Conservation (phyloP, 2,329 filamentous ascomycete genomes). For the Colletotrichum orchidophilum region DNA sequence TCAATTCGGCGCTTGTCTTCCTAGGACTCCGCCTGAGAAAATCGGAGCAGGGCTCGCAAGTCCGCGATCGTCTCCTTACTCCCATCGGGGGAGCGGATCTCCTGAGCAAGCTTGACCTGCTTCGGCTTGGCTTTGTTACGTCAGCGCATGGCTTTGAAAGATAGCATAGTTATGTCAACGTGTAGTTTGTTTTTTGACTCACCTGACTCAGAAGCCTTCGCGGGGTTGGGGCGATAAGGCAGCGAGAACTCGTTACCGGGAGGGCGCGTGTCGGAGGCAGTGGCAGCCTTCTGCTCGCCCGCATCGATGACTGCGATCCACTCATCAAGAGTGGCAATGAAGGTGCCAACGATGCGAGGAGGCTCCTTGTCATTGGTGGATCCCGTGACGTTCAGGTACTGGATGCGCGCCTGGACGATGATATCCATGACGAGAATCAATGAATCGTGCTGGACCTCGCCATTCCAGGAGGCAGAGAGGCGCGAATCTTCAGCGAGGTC, state of each 20-base stretch:
- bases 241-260: neutral
- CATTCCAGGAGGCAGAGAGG: neutral
- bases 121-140: neutral
- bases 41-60: neutral
- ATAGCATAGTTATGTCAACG: too few relatives aligned
- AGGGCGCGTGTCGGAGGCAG: neutral
- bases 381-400: neutral
- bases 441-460: neutral
- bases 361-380: neutral
- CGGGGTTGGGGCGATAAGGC: neutral
- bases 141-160: neutral
- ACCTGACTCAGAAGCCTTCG: neutral
- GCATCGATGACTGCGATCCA: neutral
- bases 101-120: neutral
- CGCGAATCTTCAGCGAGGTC: neutral
- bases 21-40: too few relatives aligned
- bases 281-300: neutral
- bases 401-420: neutral
- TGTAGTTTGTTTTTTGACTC: too few relatives aligned
- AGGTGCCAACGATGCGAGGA: neutral
- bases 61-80: neutral
- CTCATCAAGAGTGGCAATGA: neutral
- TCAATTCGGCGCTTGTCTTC: too few relatives aligned
- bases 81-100: neutral
- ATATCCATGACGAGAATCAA: neutral